These are phyloP conservation scores for Phalaenopsis equestris DNA, from an alignment of 106 monocot species.

Conservation along the genomic window DNA sequence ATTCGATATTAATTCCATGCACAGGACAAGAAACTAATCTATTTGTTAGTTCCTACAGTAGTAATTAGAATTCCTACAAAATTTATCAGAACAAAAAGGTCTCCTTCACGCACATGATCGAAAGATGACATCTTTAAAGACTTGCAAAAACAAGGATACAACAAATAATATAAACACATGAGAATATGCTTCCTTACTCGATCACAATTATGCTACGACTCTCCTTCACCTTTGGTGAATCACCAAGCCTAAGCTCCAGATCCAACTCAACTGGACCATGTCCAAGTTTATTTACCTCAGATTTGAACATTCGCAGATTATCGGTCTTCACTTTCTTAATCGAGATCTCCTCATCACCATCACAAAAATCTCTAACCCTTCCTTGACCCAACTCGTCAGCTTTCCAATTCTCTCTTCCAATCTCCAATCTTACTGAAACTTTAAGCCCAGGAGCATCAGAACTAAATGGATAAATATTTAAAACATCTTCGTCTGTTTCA, in stretches of 20 bases:
- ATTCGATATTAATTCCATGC: too few species aligned
- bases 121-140: not conserved
- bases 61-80: not conserved
- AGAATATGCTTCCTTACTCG: not conserved
- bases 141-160: conserved; percentile 6
- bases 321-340: conserved; percentile 19
- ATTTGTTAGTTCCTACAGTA: not conserved
- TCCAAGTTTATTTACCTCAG: conserved; percentile 24
- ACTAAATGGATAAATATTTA: too few species aligned
- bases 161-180: conserved; percentile 1
- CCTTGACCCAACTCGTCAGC: conserved; percentile 12
- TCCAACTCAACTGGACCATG: conserved; percentile 27
- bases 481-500: conserved; percentile 10
- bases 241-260: conserved; percentile 58
- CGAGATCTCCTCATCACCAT: not conserved
- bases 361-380: conserved; percentile 1
- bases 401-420: conserved; percentile 17
- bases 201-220: not conserved
- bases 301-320: not conserved
- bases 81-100: not conserved
- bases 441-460: not conserved
- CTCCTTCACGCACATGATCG: not conserved
- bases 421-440: not conserved
- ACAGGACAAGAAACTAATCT: too few species aligned
- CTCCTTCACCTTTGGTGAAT: conserved; percentile 30